Base-by-base conservation (phyloP, 2,329 filamentous ascomycete genomes). In the Claviceps sp. region DNA sequence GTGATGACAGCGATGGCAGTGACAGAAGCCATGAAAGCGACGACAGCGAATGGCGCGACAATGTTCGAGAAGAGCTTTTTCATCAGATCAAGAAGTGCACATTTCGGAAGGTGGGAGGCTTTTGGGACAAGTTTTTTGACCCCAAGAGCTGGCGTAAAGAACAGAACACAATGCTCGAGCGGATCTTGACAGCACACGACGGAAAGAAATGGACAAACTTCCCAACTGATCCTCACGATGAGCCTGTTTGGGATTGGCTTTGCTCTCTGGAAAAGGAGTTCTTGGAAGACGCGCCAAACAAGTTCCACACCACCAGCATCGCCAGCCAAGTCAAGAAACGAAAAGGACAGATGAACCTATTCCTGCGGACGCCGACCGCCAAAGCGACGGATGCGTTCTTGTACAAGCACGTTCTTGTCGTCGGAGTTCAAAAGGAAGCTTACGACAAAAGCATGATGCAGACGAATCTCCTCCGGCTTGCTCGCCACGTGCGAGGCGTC, bases 301-400 rank as follows among this genome's bases (percentile, higher is more conserved):
- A 54, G 47, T 50, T 58, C 11, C 34, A 57, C 47, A 55, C 58
- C 14, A 59, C 53, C 7, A 49, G 26, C 50, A 55, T 53, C 11
- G 55, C 57, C 48, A 52, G 52, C 51, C 52, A 59, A 48, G 56
- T 59, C n/a, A 55, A 55, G 51, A 51, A 56, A 44, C 55, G 54
- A 22, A 55, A 54, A 56, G 57, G 56, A 41, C 54, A 58, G 56
- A 57, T 58, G 54, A 54, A 57, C 43, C 17, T 58, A 14, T 60
- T 59, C 49, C 58, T 59, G n/a, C 56, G 56, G 44, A 48, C n/a
- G 22, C 52, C 53, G 43, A 30, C 26, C 5, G 47, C 22, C 13
- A 30, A 49, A 38, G 24, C 14, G 13, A 52, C 19, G 11, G 10
- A 26, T 6, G 24, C 38, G 5, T 56, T 58, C 30, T 11, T 47